phyloP scores from a whole-genome alignment of 2,329 filamentous ascomycete genomes.

The Thielaviopsis ethacetica region DNA sequence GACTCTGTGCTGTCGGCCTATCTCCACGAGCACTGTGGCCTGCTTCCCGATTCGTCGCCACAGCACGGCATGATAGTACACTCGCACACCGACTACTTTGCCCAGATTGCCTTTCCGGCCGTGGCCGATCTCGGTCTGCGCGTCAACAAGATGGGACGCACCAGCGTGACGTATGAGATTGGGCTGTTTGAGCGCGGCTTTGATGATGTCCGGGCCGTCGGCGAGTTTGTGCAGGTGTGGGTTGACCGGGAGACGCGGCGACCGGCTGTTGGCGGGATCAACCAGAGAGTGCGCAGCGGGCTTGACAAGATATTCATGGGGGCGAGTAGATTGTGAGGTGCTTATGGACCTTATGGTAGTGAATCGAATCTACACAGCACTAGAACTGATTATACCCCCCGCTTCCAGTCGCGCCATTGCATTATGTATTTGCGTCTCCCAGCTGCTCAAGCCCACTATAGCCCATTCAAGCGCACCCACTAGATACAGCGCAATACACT shows the following conservation, averaged over 20 bases:
- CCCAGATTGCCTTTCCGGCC: constrained; percentile 64
- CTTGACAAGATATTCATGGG: constrained; percentile 37
- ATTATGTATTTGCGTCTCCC: constrained; percentile 55
- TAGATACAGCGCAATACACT: constrained; percentile 65
- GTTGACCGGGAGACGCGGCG: constrained; percentile 57
- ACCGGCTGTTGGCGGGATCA: constrained; percentile 48
- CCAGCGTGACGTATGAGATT: constrained; percentile 80
- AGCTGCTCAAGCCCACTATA: constrained; percentile 62
- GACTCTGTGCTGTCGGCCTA: constrained; percentile 85
- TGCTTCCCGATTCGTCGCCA: constrained; percentile 51
- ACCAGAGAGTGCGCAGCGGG: constrained; percentile 36
- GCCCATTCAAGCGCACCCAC: constrained; percentile 66
- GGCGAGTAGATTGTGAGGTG: too few relatives aligned
- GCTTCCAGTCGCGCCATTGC: constrained; percentile 54
- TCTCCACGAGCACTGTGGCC: constrained; percentile 60
- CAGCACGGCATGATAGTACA: constrained; percentile 76
- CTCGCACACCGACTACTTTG: constrained; percentile 73
- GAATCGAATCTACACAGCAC: neutral
- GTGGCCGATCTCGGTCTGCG: constrained; percentile 67
- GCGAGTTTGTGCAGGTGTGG: constrained; percentile 77
- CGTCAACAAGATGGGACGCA: constrained; percentile 69
- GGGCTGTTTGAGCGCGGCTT: constrained; percentile 65
- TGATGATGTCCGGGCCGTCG: constrained; percentile 64
- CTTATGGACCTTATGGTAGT: too few relatives aligned
- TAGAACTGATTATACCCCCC: neutral